phyloP scores from a whole-genome alignment of 805 yeast species.

The Wickerhamomyces kurtzmanii region DNA sequence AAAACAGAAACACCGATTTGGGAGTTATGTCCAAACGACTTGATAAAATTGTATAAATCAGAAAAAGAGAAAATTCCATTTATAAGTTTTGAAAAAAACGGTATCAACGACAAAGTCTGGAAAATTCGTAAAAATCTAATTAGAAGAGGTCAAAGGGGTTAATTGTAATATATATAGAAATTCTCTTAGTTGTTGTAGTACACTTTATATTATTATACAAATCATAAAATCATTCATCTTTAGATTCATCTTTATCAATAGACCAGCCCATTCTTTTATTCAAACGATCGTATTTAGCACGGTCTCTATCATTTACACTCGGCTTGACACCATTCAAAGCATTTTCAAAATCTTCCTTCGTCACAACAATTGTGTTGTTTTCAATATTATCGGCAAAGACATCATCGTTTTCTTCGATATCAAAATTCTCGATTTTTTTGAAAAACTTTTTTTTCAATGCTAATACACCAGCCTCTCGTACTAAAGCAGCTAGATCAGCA shows the following conservation, averaged over 20 bases:
- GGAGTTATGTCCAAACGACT: conserved; percentile 30
- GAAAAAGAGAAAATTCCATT: conserved; percentile 29
- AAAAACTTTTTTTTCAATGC: conserved; percentile 75
- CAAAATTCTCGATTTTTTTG: conserved; percentile 32
- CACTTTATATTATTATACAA: no score
- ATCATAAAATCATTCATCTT: no score
- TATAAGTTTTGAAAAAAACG: conserved; percentile 24
- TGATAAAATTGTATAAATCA: conserved; percentile 8
- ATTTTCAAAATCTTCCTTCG: conserved; percentile 50
- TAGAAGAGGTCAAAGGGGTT: conserved; percentile 29
- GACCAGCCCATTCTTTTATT: conserved; percentile 74
- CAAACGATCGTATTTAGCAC: conserved; percentile 64
- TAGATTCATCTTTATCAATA: conserved; percentile 27
- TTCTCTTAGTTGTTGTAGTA: background rate
- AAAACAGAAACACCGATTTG: conserved; percentile 56
- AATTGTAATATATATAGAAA: conserved; percentile 1
- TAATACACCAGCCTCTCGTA: conserved; percentile 87
- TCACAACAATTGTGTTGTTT: conserved; percentile 39
- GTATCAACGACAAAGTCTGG: conserved; percentile 45
- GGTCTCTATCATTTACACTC: conserved; percentile 80
- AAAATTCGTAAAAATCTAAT: conserved; percentile 45
- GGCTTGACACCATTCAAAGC: conserved; percentile 79
- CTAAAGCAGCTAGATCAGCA: conserved; percentile 88
- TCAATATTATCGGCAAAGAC: conserved; percentile 21
- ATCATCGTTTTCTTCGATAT: conserved; percentile 32